These are phyloP conservation scores for Plasmodium gaboni DNA, from an alignment of 169 alveolate genomes.

Conservation along the genomic window DNA sequence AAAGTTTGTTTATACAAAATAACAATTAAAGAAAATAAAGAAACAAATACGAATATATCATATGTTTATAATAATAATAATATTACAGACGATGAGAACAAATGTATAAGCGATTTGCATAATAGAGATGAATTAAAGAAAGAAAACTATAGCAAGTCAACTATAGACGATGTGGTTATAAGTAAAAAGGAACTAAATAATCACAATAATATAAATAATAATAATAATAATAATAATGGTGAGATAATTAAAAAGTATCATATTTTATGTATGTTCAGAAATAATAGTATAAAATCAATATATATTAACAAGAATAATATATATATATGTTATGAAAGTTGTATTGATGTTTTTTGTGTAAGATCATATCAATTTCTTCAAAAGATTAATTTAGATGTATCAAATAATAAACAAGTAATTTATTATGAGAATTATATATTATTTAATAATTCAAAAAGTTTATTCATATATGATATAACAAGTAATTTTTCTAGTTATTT, in stretches of 20 bases:
- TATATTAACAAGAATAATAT: slow-evolving; percentile 46
- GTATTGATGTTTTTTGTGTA: slow-evolving; percentile 70
- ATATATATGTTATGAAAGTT: slow-evolving; percentile 56
- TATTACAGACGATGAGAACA: slow-evolving; percentile 1
- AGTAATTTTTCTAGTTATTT: slow-evolving; percentile 70
- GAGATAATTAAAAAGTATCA: slow-evolving; percentile 46
- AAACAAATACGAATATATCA: slow-evolving; percentile 32
- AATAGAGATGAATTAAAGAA: background rate
- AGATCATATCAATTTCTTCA: slow-evolving; percentile 54
- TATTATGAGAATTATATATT: slow-evolving; percentile 53
- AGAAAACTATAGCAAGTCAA: background rate
- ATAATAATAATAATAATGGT: background rate
- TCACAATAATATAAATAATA: background rate
- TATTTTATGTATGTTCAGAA: slow-evolving; percentile 72
- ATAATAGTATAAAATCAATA: slow-evolving; percentile 66
- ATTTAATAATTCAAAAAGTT: slow-evolving; percentile 72
- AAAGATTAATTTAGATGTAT: slow-evolving; percentile 37
- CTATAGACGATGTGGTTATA: background rate
- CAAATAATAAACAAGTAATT: slow-evolving; percentile 67
- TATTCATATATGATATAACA: slow-evolving; percentile 71
- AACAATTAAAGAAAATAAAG: slow-evolving; percentile 38
- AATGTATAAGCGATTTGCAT: background rate
- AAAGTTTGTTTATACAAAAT: slow-evolving; percentile 63
- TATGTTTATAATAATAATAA: slow-evolving; percentile 2
- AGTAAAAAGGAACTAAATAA: slow-evolving; percentile 7